Percentiles rank a stretch among this genome's conserved stretches.
These are phyloP conservation scores for Skeletonema menzelii DNA, from an alignment of 108 stramenopile species.

Conservation along the genomic window DNA sequence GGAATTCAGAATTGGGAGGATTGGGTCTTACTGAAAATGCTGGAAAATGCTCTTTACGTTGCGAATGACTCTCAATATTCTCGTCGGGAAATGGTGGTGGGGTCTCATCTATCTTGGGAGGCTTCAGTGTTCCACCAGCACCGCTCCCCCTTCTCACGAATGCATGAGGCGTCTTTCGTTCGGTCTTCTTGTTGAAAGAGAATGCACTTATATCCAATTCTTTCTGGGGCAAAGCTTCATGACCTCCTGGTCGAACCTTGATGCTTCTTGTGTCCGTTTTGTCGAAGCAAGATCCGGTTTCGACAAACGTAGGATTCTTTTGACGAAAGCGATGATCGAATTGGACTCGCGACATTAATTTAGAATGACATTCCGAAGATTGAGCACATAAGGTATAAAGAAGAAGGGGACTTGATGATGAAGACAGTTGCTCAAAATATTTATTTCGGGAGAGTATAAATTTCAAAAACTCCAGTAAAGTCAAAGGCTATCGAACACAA, in stretches of 20 bases:
- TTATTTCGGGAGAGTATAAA: too few species aligned
- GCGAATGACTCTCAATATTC: constrained; percentile 19
- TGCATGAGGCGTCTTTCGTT: constrained; percentile 43
- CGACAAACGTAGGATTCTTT: constrained; percentile 36
- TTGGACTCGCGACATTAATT: background rate
- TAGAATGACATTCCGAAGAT: too few species aligned
- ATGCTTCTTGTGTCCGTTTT: constrained; percentile 42
- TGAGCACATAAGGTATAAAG: too few species aligned
- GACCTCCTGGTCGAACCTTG: constrained; percentile 76
- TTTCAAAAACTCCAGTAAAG: too few species aligned
- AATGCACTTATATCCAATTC: constrained; percentile 69
- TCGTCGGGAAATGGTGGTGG: constrained; percentile 43
- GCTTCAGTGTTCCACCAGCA: constrained; percentile 57
- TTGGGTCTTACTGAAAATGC: constrained; percentile 81
- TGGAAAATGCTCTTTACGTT: constrained; percentile 47
- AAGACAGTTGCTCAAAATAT: too few species aligned
- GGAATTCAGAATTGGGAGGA: constrained; percentile 88
- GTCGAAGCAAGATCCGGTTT: constrained; percentile 63
- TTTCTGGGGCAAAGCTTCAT: constrained; percentile 62
- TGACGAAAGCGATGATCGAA: constrained; percentile 7
- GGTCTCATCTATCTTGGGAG: constrained; percentile 30
- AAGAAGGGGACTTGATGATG: too few species aligned
- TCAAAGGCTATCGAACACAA: too few species aligned
- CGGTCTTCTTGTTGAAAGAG: constrained; percentile 59
- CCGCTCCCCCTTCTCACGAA: constrained; percentile 72